These are phyloP conservation scores for Stylonectria norvegica DNA, from an alignment of 2,329 filamentous ascomycete species.

Conservation along the genomic window DNA sequence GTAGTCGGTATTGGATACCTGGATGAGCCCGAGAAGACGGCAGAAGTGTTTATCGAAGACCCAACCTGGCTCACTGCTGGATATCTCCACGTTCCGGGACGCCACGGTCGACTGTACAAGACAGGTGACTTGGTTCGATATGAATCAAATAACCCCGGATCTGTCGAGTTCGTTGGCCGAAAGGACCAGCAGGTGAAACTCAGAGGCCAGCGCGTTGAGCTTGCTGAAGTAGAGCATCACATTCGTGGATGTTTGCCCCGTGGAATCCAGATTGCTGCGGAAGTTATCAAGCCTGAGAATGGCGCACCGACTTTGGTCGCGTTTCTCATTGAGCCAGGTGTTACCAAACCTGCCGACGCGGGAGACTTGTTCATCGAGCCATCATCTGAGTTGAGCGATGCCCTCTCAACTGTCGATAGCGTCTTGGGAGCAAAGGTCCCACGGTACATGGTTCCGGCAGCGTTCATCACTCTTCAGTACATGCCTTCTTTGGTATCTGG, in stretches of 20 bases:
- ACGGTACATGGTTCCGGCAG: conserved; percentile 47
- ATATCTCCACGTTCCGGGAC: conserved; percentile 32
- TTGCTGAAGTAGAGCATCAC: conserved; percentile 52
- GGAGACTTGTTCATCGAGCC: conserved; percentile 25
- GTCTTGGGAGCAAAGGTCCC: conserved; percentile 35
- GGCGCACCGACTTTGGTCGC: conserved; percentile 45
- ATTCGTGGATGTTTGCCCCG: conserved; percentile 43
- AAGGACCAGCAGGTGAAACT: conserved; percentile 69
- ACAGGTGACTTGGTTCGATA: conserved; percentile 59
- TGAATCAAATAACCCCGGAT: conserved; percentile 49
- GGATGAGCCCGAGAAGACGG: conserved; percentile 55
- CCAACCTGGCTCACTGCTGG: conserved; percentile 50
- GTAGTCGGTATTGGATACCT: conserved; percentile 62
- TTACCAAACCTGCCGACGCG: conserved; percentile 1
- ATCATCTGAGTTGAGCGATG: conserved; percentile 31
- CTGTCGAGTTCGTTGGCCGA: conserved; percentile 56
- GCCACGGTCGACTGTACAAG: conserved; percentile 50
- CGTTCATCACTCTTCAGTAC: conserved; percentile 42
- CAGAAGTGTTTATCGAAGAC: conserved; percentile 54
- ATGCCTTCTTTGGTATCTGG: conserved; percentile 48
- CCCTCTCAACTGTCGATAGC: conserved; percentile 30
- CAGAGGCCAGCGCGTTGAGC: conserved; percentile 61
- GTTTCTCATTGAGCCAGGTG: conserved; percentile 35
- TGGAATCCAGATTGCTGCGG: conserved; percentile 43
- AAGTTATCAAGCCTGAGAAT: conserved; percentile 46